phyloP scores from a whole-genome alignment of 2,329 filamentous ascomycete species.

The Fusarium succisae region DNA sequence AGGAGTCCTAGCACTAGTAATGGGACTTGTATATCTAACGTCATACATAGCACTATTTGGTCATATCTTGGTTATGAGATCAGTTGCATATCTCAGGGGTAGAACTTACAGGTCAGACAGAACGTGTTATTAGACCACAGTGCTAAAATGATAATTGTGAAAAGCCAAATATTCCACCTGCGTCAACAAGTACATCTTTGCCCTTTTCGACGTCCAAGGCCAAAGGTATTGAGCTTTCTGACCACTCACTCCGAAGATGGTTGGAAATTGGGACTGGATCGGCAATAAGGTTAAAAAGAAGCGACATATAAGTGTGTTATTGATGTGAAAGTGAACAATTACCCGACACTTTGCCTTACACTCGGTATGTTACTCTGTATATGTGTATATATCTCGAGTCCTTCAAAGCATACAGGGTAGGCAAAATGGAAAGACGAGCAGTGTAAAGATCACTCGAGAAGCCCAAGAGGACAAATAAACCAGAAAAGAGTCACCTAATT shows the following conservation, averaged over 20 bases:
- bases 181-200: background rate
- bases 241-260: too few relatives aligned
- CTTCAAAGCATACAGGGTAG: background rate
- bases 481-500: background rate
- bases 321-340: too few relatives aligned
- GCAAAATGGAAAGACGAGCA: background rate
- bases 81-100: conserved; percentile 10
- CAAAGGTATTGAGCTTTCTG: background rate
- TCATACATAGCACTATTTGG: conserved; percentile 5
- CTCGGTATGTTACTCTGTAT: background rate
- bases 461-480: background rate
- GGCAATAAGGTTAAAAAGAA: background rate
- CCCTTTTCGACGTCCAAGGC: background rate
- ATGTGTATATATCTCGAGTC: background rate
- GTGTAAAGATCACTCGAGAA: background rate
- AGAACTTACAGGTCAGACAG: background rate
- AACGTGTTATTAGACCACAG: background rate
- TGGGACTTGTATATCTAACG: conserved; percentile 13
- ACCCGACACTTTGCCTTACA: too few relatives aligned
- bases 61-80: conserved; percentile 2
- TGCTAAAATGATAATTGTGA: background rate
- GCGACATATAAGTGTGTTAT: background rate
- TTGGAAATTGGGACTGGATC: background rate
- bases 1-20: background rate
- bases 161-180: conserved; percentile 9